Conservation (phyloP, 495 filamentous ascomycete genomes). For the Penicillium samsonianum region DNA sequence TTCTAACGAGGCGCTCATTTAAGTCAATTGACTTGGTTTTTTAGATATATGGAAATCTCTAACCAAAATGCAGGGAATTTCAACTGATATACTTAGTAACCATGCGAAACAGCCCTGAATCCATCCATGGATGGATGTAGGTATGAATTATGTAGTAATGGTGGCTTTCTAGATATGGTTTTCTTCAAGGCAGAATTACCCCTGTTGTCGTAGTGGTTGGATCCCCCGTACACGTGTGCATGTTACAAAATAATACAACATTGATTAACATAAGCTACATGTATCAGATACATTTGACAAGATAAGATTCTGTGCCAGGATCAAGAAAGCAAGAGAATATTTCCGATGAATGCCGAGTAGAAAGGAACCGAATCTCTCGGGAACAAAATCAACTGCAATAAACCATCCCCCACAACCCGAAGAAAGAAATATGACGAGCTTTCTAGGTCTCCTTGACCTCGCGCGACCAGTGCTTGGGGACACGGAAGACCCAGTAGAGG, state of each 20-base stretch:
- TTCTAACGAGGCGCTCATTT: no score
- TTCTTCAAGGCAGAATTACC: no score
- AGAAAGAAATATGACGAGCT: not conserved
- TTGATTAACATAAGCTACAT: not conserved
- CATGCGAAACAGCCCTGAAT: no score
- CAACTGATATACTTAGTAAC: no score
- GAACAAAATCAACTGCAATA: not conserved
- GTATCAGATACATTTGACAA: not conserved
- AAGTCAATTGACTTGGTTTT: no score
- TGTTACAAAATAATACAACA: not conserved
- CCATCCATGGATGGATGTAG: no score
- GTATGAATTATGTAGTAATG: no score
- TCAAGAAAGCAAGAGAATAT: not conserved
- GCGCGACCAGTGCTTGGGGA: conserved; percentile 64
- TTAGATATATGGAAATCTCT: no score
- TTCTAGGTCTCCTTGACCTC: conserved; percentile 43
- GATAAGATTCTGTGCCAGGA: not conserved
- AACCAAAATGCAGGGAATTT: no score
- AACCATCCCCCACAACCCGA: not conserved
- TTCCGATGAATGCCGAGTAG: not conserved
- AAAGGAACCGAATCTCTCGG: not conserved
- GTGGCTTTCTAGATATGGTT: no score
- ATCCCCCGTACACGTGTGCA: no score
- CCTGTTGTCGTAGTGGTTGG: no score
- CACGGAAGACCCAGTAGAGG: conserved; percentile 77